Conservation (phyloP, 2,329 filamentous ascomycete genomes). For the Colletotrichum sp. region DNA sequence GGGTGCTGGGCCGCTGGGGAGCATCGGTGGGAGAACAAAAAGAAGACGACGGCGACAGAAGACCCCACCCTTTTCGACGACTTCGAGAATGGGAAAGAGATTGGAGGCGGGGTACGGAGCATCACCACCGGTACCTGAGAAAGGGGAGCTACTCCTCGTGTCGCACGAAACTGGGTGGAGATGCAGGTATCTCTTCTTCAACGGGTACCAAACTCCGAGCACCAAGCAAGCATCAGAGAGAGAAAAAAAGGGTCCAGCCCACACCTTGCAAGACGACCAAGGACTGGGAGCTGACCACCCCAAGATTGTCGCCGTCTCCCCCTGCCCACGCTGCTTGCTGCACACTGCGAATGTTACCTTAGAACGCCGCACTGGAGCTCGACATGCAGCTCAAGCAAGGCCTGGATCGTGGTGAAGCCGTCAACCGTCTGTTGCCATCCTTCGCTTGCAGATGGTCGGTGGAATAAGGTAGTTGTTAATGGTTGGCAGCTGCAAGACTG, state of each 20-base stretch:
- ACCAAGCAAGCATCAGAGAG: not conserved
- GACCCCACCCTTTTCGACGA: not conserved
- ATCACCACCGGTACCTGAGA: not conserved
- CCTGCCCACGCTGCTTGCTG: not conserved
- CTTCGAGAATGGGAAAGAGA: constrained; percentile 19
- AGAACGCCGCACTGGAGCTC: not conserved
- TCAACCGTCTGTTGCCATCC: not conserved
- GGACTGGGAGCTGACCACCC: not conserved
- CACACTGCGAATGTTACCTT: not conserved
- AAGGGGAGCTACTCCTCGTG: not conserved
- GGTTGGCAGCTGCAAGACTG: constrained; percentile 3
- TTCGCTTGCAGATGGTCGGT: not conserved
- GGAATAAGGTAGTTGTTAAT: not conserved
- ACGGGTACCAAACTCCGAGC: not conserved
- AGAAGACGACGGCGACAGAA: not conserved
- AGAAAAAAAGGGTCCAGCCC: constrained; percentile 10
- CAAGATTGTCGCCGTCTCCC: not conserved
- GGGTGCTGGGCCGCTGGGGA: constrained; percentile 13
- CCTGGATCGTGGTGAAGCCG: not conserved
- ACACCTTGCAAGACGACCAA: not conserved
- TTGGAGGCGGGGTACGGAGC: constrained; percentile 15
- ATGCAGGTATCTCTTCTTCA: not conserved
- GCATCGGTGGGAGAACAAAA: not conserved
- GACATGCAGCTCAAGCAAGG: not conserved
- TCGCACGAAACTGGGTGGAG: not conserved